A percentile compares a stretch with the other conserved stretches of the same genome.
phyloP scores from a whole-genome alignment of 495 filamentous ascomycete genomes.

The Annulohypoxylon maeteangense region DNA sequence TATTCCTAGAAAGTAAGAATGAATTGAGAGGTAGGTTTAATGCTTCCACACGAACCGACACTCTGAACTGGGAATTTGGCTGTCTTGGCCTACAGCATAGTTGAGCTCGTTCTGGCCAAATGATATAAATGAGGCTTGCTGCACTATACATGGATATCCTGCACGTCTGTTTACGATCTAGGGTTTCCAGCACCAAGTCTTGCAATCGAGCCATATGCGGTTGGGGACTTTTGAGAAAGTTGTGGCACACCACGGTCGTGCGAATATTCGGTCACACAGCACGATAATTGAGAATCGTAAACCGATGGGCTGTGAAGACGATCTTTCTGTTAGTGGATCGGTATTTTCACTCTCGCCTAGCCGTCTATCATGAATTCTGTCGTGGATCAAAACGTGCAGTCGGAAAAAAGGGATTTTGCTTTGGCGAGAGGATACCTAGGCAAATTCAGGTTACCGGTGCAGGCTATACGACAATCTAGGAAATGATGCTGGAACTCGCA shows the following conservation, averaged over 20 bases:
- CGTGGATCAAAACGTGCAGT: conserved; percentile 1
- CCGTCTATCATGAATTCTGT: neutral
- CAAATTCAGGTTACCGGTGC: neutral
- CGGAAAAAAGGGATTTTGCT: neutral
- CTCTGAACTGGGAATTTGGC: neutral
- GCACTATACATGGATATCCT: conserved; percentile 22
- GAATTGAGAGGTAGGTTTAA: neutral
- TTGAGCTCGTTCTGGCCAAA: neutral
- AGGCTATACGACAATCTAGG: neutral
- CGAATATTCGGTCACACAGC: conserved; percentile 23
- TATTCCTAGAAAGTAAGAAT: neutral
- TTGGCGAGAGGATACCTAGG: neutral
- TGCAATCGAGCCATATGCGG: conserved; percentile 37
- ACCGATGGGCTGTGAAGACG: neutral
- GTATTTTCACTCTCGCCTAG: neutral
- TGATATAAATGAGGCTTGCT: conserved; percentile 4
- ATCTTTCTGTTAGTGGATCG: neutral
- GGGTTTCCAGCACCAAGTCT: conserved; percentile 15
- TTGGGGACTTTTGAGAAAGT: conserved; percentile 14
- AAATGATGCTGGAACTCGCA: neutral
- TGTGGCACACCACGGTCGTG: conserved; percentile 11
- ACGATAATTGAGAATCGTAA: conserved; percentile 8
- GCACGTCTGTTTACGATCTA: conserved; percentile 36
- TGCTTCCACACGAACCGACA: neutral
- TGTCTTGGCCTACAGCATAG: conserved; percentile 7